Percentiles rank a stretch among this genome's conserved stretches.
phyloP scores from a whole-genome alignment of 2,329 filamentous ascomycete species.

The Botryotinia globosa region DNA sequence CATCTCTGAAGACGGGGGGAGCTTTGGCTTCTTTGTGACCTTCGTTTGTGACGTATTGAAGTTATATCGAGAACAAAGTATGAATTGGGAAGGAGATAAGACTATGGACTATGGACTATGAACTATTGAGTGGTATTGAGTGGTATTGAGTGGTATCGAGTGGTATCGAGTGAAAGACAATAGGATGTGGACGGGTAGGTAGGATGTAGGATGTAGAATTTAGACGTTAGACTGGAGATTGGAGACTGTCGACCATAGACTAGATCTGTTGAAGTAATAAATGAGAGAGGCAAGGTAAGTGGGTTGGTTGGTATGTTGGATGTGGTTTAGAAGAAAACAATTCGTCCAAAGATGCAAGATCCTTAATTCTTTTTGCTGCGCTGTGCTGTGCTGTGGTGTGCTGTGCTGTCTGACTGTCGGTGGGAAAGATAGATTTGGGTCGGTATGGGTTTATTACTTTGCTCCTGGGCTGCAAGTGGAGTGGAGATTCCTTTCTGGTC shows the following conservation, averaged over 20 bases:
- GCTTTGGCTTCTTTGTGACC: neutral
- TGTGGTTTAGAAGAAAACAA: conserved; percentile 19
- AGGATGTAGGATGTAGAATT: neutral
- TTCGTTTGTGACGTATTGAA: conserved; percentile 16
- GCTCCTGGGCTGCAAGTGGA: conserved; percentile 25
- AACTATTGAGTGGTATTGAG: neutral
- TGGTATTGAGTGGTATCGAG: too few species aligned
- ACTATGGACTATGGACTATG: neutral
- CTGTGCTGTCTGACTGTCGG: conserved; percentile 18
- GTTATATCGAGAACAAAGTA: neutral
- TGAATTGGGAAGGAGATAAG: neutral
- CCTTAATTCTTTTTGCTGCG: conserved; percentile 21
- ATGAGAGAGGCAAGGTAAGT: neutral
- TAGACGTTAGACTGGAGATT: neutral
- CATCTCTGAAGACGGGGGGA: conserved; percentile 3
- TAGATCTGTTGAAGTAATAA: neutral
- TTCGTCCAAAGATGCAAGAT: conserved; percentile 22
- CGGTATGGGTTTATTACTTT: conserved; percentile 14
- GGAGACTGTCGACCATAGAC: neutral
- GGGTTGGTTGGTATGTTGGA: conserved; percentile 12
- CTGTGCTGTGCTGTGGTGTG: too few species aligned
- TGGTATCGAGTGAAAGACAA: neutral
- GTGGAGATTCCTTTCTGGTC: conserved; percentile 27
- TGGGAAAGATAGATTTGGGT: conserved; percentile 22
- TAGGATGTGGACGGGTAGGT: neutral